Conservation (phyloP, 768 basidiomycete species). For the Trametes cinnabarina region DNA sequence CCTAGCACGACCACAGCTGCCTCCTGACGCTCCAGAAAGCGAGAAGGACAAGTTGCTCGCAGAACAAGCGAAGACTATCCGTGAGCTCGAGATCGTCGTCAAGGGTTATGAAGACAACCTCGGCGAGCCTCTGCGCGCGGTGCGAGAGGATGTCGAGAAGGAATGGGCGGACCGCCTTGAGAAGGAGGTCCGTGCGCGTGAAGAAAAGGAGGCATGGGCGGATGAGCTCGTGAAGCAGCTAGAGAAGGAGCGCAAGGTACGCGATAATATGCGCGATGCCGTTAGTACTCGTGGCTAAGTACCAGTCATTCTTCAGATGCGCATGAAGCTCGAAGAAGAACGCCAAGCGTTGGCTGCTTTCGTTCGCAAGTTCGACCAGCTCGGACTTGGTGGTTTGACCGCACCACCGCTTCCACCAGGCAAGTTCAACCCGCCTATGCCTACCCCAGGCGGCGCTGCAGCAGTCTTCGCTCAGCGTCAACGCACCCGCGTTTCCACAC, state of each 20-base stretch:
- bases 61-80: conserved; percentile 72
- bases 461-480: conserved; percentile 50
- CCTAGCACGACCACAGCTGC: conserved; percentile 63
- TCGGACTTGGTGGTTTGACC: conserved; percentile 47
- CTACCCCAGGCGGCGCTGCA: conserved; percentile 49
- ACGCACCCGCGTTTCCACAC: conserved; percentile 31
- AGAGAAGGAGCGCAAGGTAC: conserved; percentile 74
- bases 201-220: conserved; percentile 73
- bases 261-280: conserved; percentile 4
- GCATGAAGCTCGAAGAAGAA: conserved; percentile 72
- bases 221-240: conserved; percentile 70
- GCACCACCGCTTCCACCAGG: conserved; percentile 31
- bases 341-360: conserved; percentile 75
- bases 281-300: background rate
- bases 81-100: conserved; percentile 73
- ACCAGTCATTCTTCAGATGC: conserved; percentile 36
- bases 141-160: conserved; percentile 69
- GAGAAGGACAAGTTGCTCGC: conserved; percentile 75
- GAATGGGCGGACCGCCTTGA: conserved; percentile 66
- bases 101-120: conserved; percentile 72
- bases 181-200: conserved; percentile 54
- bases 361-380: conserved; percentile 77
- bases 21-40: conserved; percentile 60
- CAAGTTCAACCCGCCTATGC: conserved; percentile 49
- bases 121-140: conserved; percentile 62